A percentile compares a stretch with the other conserved stretches of the same genome.
phyloP scores from a whole-genome alignment of 257 asterid genomes.

The Gardenia jasminoides region DNA sequence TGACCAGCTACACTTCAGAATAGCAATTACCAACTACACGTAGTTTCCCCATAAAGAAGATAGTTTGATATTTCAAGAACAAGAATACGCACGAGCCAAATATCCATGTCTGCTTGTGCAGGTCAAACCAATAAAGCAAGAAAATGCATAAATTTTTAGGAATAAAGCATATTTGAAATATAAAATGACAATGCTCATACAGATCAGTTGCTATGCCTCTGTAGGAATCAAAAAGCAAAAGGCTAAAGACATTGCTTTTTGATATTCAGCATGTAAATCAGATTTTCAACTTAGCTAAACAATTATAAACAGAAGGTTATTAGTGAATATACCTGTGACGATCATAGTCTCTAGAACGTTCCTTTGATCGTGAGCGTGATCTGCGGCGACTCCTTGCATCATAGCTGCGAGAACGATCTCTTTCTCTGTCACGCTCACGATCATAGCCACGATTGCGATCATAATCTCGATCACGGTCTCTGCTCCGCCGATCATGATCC shows the following conservation, averaged over 20 bases:
- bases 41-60: too few species aligned
- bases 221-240: background rate
- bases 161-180: background rate
- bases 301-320: background rate
- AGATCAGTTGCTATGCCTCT: background rate
- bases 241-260: background rate
- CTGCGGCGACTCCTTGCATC: slow-evolving; percentile 78
- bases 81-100: background rate
- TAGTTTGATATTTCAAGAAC: background rate
- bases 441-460: slow-evolving; percentile 41
- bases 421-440: slow-evolving; percentile 67
- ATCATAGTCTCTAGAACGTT: slow-evolving; percentile 84
- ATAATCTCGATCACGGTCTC: slow-evolving; percentile 41
- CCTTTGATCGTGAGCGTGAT: slow-evolving; percentile 86
- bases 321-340: slow-evolving; percentile 62
- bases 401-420: slow-evolving; percentile 63
- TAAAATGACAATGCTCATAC: background rate
- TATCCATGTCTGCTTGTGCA: background rate
- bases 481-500: slow-evolving; percentile 68
- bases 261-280: background rate
- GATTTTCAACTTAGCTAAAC: background rate
- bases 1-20: too few species aligned
- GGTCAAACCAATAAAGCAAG: background rate
- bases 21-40: background rate
- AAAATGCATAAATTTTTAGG: background rate